Evolutionary conservation across 2,329 filamentous ascomycete genomes (phyloP).

Genomic region (Aspergillus felis): DNA sequence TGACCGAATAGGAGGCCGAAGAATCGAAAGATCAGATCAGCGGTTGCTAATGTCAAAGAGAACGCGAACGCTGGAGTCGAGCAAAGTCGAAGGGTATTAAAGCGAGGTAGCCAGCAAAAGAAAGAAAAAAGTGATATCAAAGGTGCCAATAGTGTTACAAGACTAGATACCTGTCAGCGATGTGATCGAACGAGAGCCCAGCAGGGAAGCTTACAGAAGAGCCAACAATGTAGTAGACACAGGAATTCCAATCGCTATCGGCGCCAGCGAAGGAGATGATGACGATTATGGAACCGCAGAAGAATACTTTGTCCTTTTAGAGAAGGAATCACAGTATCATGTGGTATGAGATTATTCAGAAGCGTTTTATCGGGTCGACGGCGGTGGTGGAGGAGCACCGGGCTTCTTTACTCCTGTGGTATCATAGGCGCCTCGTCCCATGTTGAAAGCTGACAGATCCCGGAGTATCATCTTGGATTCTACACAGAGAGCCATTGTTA

Average conservation of each 20-base stretch:
- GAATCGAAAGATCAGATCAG: slow-evolving; percentile 2
- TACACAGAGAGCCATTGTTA: slow-evolving; percentile 30
- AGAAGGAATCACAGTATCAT: slow-evolving; percentile 12
- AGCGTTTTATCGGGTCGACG: slow-evolving; percentile 21
- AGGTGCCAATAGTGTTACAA: slow-evolving; percentile 29
- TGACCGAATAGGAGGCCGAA: slow-evolving; percentile 9
- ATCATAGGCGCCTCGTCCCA: slow-evolving; percentile 51
- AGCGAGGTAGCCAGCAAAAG: slow-evolving; percentile 15
- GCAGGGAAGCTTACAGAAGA: slow-evolving; percentile 15
- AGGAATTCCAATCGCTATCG: slow-evolving; percentile 24
- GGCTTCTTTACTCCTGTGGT: slow-evolving; percentile 51
- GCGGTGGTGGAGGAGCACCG: slow-evolving; percentile 42
- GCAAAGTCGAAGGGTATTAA: slow-evolving; percentile 19
- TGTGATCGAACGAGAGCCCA: slow-evolving; percentile 18
- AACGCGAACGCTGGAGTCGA: slow-evolving; percentile 22
- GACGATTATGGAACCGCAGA: slow-evolving; percentile 12
- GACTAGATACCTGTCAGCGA: slow-evolving; percentile 20
- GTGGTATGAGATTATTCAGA: slow-evolving; percentile 18
- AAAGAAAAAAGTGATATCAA: slow-evolving; percentile 13
- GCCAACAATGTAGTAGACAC: slow-evolving; percentile 24
- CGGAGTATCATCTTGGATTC: slow-evolving; percentile 40
- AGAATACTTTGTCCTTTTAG: slow-evolving; percentile 18
- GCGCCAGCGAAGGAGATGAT: slow-evolving; percentile 17
- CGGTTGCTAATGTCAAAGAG: slow-evolving; percentile 17
- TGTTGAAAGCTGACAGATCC: slow-evolving; percentile 42